A percentile compares a stretch with the other conserved stretches of the same genome.
These are phyloP conservation scores for Candolleomyces eurysporus DNA, from an alignment of 768 basidiomycete species.

Conservation along the genomic window DNA sequence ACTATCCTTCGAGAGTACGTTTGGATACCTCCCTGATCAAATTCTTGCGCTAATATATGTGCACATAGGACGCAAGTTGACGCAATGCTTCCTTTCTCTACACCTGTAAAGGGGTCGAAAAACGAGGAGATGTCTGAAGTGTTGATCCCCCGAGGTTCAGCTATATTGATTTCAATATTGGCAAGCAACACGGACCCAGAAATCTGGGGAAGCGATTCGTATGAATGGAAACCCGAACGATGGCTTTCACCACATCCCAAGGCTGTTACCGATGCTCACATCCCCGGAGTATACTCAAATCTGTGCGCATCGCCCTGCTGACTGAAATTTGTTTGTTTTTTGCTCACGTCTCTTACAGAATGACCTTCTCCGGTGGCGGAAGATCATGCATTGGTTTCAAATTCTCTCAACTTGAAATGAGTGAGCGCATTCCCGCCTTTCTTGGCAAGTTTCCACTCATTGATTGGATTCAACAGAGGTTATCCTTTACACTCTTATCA, in stretches of 20 bases:
- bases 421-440: conserved; percentile 12
- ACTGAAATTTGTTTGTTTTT: not conserved
- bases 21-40: not conserved
- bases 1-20: conserved; percentile 4
- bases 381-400: conserved; percentile 38
- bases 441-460: not conserved
- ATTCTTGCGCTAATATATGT: conserved; percentile 13
- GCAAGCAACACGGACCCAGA: conserved; percentile 12
- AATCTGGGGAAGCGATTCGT: conserved; percentile 35
- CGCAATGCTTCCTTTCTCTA: conserved; percentile 17
- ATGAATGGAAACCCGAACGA: conserved; percentile 36
- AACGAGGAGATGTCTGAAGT: conserved; percentile 23
- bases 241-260: conserved; percentile 34
- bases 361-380: conserved; percentile 19
- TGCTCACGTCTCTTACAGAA: conserved; percentile 20
- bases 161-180: conserved; percentile 11
- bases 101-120: conserved; percentile 22
- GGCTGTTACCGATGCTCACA: conserved; percentile 14
- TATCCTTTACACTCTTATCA: conserved; percentile 19
- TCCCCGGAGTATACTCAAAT: conserved; percentile 30
- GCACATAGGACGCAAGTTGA: conserved; percentile 25
- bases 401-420: conserved; percentile 46
- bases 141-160: conserved; percentile 18
- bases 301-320: conserved; percentile 22
- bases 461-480: conserved; percentile 14